A percentile compares a stretch with the other conserved stretches of the same genome.
Evolutionary conservation across 2,329 filamentous ascomycete genomes (phyloP).

Genomic region (Capronia americana): DNA sequence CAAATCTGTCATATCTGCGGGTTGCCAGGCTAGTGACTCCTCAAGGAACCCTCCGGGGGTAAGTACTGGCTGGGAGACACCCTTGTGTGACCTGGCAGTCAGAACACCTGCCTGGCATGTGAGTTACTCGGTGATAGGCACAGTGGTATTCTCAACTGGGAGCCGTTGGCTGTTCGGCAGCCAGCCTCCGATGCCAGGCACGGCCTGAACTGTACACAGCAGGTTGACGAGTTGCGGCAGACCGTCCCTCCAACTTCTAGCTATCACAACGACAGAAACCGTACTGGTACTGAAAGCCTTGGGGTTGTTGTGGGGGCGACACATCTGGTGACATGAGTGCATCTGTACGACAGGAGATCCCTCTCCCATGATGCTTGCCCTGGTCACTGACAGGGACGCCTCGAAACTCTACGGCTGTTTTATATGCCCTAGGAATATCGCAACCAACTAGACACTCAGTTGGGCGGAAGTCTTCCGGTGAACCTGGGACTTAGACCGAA

Average conservation of each 20-base stretch:
- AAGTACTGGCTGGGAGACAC: constrained; percentile 20
- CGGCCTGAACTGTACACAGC: background rate
- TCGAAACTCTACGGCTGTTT: background rate
- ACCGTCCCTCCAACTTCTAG: background rate
- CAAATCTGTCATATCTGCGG: constrained; percentile 40
- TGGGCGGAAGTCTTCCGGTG: background rate
- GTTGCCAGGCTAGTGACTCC: constrained; percentile 28
- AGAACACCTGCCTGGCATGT: background rate
- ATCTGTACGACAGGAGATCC: constrained; percentile 13
- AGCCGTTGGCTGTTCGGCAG: constrained; percentile 11
- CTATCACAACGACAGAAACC: background rate
- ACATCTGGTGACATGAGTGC: constrained; percentile 8
- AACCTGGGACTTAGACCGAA: background rate
- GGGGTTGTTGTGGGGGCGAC: constrained; percentile 16
- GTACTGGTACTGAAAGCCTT: background rate
- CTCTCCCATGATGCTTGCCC: background rate
- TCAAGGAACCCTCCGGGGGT: constrained; percentile 19
- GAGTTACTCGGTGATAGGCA: constrained; percentile 1
- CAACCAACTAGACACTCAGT: background rate
- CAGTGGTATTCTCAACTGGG: background rate
- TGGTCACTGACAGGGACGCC: background rate
- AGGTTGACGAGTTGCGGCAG: background rate
- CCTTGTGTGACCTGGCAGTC: constrained; percentile 20
- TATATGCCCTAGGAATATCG: background rate
- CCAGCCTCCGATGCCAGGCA: constrained; percentile 20